These are phyloP conservation scores for Entoloma clypeatum DNA, from an alignment of 1,284 basidiomycete species.

Conservation along the genomic window DNA sequence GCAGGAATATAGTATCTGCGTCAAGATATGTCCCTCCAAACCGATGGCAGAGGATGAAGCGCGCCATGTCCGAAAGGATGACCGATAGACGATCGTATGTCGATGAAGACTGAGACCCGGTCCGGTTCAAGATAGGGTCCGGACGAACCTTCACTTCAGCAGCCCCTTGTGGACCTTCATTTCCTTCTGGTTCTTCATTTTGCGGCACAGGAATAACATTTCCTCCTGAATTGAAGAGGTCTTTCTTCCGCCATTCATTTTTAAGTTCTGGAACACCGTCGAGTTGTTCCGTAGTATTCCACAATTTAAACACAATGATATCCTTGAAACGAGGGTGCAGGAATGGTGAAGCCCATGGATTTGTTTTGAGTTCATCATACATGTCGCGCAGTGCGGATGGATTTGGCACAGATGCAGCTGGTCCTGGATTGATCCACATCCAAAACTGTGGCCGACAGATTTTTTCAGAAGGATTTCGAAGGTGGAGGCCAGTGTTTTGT, in stretches of 20 bases:
- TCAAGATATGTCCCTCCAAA: slow-evolving; percentile 87
- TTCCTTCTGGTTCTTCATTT: slow-evolving; percentile 13
- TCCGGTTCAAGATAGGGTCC: slow-evolving; percentile 62
- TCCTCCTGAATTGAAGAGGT: slow-evolving; percentile 76
- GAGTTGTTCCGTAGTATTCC: slow-evolving; percentile 88
- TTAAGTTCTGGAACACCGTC: slow-evolving; percentile 76
- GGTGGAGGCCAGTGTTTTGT: slow-evolving; percentile 73
- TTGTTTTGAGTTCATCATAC: slow-evolving; percentile 64
- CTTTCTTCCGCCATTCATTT: slow-evolving; percentile 69
- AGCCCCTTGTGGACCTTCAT: slow-evolving; percentile 3
- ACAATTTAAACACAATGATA: slow-evolving; percentile 80
- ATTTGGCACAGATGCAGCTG: slow-evolving; percentile 67
- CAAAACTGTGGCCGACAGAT: slow-evolving; percentile 75
- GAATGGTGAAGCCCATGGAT: slow-evolving; percentile 85
- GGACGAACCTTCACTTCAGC: slow-evolving; percentile 4
- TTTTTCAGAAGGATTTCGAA: slow-evolving; percentile 34
- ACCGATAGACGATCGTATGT: slow-evolving; percentile 80
- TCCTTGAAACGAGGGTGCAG: slow-evolving; percentile 77
- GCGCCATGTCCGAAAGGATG: slow-evolving; percentile 84
- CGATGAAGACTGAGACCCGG: slow-evolving; percentile 71
- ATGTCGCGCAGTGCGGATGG: slow-evolving; percentile 65
- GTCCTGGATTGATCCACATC: slow-evolving; percentile 87
- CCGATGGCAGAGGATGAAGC: slow-evolving; percentile 81
- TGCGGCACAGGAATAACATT: slow-evolving; percentile 48
- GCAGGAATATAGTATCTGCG: slow-evolving; percentile 80